Evolutionary conservation across 2,329 filamentous ascomycete species (phyloP).

Genomic region (Alternaria ethzedia): DNA sequence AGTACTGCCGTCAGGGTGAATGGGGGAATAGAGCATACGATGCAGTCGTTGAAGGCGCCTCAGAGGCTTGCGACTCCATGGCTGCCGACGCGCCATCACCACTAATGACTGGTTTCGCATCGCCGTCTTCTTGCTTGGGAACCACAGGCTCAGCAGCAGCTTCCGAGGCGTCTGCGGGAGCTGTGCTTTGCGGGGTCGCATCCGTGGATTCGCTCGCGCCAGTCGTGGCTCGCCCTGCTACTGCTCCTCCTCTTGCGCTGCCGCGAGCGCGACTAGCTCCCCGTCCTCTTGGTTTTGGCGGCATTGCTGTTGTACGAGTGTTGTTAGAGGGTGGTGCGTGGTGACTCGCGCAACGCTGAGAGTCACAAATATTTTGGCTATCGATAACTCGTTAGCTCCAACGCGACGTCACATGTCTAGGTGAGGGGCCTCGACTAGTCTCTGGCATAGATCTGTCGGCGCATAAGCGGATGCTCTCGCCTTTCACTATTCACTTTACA

Average conservation of each 20-base stretch:
- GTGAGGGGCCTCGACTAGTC: not conserved
- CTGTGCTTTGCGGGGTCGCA: conserved; percentile 23
- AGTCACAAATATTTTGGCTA: conserved; percentile 31
- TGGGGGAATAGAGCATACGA: conserved; percentile 14
- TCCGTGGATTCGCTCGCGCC: conserved; percentile 17
- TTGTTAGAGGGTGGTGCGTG: not conserved
- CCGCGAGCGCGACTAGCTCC: conserved; percentile 30
- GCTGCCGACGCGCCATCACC: conserved; percentile 18
- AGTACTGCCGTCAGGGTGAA: not conserved
- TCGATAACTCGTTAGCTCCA: conserved; percentile 27
- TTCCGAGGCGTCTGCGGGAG: conserved; percentile 11
- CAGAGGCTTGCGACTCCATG: conserved; percentile 16
- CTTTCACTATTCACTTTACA: not conserved
- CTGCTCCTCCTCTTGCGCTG: conserved; percentile 25
- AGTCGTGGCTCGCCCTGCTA: conserved; percentile 15
- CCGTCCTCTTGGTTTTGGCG: conserved; percentile 39
- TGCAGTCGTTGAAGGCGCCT: conserved; percentile 10
- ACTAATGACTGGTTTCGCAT: conserved; percentile 19
- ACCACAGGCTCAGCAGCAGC: conserved; percentile 14
- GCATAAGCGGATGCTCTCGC: not conserved
- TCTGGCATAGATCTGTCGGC: not conserved
- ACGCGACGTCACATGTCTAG: conserved; percentile 15
- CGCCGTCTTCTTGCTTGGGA: conserved; percentile 30
- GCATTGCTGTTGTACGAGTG: conserved; percentile 29
- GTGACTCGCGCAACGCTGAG: conserved; percentile 14